A percentile compares a stretch with the other conserved stretches of the same genome.
These are phyloP conservation scores for Cydonia oblonga DNA, from an alignment of 331 rosid species.

Conservation along the genomic window DNA sequence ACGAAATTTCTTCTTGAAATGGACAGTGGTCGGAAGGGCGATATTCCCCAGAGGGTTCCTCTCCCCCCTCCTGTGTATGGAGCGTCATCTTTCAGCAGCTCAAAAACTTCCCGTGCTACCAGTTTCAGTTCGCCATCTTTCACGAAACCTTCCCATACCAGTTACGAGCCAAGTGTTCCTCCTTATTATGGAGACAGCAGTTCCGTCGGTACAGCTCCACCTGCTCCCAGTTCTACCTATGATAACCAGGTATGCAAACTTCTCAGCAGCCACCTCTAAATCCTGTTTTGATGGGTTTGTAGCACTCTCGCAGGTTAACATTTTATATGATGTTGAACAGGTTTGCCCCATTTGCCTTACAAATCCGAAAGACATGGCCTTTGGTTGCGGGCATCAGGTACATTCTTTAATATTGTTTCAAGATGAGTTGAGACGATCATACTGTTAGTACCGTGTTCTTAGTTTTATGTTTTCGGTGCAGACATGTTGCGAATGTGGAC, in stretches of 20 bases:
- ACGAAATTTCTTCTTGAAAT: slow-evolving; percentile 15
- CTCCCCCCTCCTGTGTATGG: slow-evolving; percentile 54
- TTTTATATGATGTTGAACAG: slow-evolving; percentile 29
- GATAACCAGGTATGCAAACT: slow-evolving; percentile 52
- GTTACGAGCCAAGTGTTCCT: slow-evolving; percentile 43
- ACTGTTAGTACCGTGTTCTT: neutral
- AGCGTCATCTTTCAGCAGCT: slow-evolving; percentile 32
- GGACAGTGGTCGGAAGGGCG: slow-evolving; percentile 32
- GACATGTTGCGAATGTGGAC: slow-evolving; percentile 78
- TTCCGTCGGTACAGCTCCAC: slow-evolving; percentile 36
- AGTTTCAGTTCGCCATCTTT: slow-evolving; percentile 31
- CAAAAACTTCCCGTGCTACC: slow-evolving; percentile 32
- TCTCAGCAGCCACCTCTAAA: neutral
- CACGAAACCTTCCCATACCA: slow-evolving; percentile 37
- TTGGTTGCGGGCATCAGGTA: slow-evolving; percentile 89
- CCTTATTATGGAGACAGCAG: slow-evolving; percentile 25
- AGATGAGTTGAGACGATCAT: neutral
- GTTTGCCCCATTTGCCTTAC: slow-evolving; percentile 65
- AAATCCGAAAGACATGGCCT: slow-evolving; percentile 74
- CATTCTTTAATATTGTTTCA: neutral
- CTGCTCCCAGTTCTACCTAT: slow-evolving; percentile 44
- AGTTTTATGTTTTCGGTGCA: slow-evolving; percentile 19
- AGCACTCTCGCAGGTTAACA: neutral
- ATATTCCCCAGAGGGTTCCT: slow-evolving; percentile 48
- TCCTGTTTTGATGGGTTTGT: neutral